A percentile compares a stretch with the other conserved stretches of the same genome.
phyloP scores from a whole-genome alignment of 23 red algal species.

The Gracilaria domingensis region DNA sequence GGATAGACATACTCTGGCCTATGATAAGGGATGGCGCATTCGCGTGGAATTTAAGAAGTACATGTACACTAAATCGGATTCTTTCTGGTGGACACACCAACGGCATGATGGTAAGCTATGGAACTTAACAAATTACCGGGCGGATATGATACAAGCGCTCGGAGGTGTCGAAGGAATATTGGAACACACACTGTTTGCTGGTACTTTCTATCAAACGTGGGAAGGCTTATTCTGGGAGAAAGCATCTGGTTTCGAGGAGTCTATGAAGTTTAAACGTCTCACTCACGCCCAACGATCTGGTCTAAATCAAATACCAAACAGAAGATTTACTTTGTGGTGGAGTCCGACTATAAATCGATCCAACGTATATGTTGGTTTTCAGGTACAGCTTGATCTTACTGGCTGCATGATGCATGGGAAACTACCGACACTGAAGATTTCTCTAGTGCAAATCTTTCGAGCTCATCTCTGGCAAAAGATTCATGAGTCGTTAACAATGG shows the following conservation, averaged over 20 bases:
- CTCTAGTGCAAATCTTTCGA: constrained; percentile 96
- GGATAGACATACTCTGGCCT: constrained; percentile 91
- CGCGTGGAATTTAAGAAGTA: constrained; percentile 89
- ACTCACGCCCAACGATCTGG: constrained; percentile 96
- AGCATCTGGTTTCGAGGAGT: constrained; percentile 95
- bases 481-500: constrained; percentile 96
- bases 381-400: constrained; percentile 98
- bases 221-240: constrained; percentile 99
- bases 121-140: constrained; percentile 89
- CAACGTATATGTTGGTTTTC: constrained; percentile 99
- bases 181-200: constrained; percentile 96
- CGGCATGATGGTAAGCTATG: constrained; percentile 95
- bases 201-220: constrained; percentile 94
- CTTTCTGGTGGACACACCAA: constrained; percentile 98
- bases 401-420: constrained; percentile 99
- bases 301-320: constrained; percentile 98
- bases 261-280: constrained; percentile 91
- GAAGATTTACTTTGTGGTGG: constrained; percentile 99
- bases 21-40: constrained; percentile 96
- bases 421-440: constrained; percentile 95
- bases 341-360: constrained; percentile 98
- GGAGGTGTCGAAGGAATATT: constrained; percentile 98
- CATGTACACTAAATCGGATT: constrained; percentile 80
- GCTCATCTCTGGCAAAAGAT: constrained; percentile 99
- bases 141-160: constrained; percentile 96